Conservation (phyloP, 345 rosid species). For the Aethionema arabicum region DNA sequence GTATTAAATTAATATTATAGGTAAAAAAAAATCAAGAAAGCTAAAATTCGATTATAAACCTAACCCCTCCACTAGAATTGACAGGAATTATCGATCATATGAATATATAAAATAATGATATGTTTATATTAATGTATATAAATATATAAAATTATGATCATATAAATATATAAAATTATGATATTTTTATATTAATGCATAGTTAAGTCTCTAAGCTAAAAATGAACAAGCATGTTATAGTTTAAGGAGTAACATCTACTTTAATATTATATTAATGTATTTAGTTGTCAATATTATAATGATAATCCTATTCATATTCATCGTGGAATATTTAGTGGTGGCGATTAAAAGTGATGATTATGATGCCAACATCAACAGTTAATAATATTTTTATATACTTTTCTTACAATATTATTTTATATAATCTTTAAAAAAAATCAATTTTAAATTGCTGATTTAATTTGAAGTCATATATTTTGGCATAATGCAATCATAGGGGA, state of each 20-base stretch:
- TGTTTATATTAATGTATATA: too few relatives aligned
- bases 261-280: background rate
- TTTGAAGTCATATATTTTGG: slow-evolving; percentile 19
- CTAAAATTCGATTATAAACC: too few relatives aligned
- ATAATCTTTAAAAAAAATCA: background rate
- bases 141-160: slow-evolving; percentile 5
- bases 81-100: background rate
- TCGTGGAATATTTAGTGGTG: background rate
- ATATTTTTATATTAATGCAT: too few relatives aligned
- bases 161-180: slow-evolving; percentile 1
- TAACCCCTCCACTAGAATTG: too few relatives aligned
- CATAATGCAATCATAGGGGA: slow-evolving; percentile 9
- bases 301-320: slow-evolving; percentile 6
- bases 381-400: background rate
- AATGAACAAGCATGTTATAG: slow-evolving; percentile 2
- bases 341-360: slow-evolving; percentile 2
- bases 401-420: too few relatives aligned
- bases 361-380: slow-evolving; percentile 26
- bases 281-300: background rate
- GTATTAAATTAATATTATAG: too few relatives aligned
- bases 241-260: slow-evolving; percentile 1
- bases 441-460: slow-evolving; percentile 5
- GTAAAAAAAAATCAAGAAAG: too few relatives aligned
- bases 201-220: background rate
- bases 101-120: slow-evolving; percentile 10